Percentiles rank a stretch among this genome's conserved stretches.
These are phyloP conservation scores for Adansonia gregorii DNA, from an alignment of 441 rosid species.

Conservation along the genomic window DNA sequence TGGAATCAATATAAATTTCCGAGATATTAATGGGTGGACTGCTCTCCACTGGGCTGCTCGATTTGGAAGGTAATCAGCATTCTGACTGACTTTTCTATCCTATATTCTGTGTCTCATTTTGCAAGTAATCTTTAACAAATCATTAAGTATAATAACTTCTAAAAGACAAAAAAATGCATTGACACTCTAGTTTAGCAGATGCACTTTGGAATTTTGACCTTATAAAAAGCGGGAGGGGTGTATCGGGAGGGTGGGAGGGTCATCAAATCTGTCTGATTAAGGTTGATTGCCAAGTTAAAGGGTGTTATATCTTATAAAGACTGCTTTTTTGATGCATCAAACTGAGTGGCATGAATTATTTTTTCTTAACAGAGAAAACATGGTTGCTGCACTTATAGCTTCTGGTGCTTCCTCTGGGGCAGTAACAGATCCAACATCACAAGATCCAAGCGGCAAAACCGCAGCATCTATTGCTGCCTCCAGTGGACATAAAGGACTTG, in stretches of 20 bases:
- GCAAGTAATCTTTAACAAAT: slow-evolving; percentile 10
- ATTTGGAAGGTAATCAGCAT: slow-evolving; percentile 71
- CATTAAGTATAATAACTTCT: slow-evolving; percentile 1
- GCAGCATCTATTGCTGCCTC: slow-evolving; percentile 83
- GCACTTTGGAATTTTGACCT: slow-evolving; percentile 2
- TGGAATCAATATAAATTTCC: slow-evolving; percentile 77
- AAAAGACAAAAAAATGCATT: background rate
- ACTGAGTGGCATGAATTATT: background rate
- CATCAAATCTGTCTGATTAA: background rate
- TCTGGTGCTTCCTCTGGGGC: slow-evolving; percentile 95
- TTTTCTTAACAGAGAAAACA: slow-evolving; percentile 68
- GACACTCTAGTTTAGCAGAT: background rate
- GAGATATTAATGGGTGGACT: slow-evolving; percentile 92
- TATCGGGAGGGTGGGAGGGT: background rate
- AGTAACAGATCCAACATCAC: slow-evolving; percentile 85
- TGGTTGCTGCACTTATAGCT: slow-evolving; percentile 93
- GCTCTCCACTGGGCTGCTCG: slow-evolving; percentile 99
- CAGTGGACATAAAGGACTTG: slow-evolving; percentile 87
- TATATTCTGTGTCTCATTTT: background rate
- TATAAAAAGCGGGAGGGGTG: background rate
- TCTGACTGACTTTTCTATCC: background rate
- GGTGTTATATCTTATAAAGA: background rate
- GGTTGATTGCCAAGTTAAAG: slow-evolving; percentile 13
- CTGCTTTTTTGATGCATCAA: slow-evolving; percentile 4
- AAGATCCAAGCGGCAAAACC: slow-evolving; percentile 81